A percentile compares a stretch with the other conserved stretches of the same genome.
Conservation (phyloP, 2,329 filamentous ascomycete genomes). For the Canariomyces notabilis region DNA sequence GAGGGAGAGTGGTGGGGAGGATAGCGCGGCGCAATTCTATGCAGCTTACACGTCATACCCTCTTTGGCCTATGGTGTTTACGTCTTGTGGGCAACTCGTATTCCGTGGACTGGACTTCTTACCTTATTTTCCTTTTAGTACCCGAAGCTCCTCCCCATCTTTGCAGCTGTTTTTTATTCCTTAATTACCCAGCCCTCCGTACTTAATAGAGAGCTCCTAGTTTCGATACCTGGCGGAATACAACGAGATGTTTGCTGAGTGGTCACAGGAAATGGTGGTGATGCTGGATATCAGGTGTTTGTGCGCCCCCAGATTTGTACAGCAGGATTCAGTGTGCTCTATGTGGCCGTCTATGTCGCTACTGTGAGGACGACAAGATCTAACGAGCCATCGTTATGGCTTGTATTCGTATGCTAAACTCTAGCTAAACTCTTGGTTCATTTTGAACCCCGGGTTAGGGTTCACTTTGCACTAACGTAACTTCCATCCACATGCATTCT, state of each 20-base stretch:
- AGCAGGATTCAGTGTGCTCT: too few relatives aligned
- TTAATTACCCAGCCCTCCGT: constrained; percentile 30
- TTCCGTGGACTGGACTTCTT: constrained; percentile 38
- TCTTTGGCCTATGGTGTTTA: constrained; percentile 32
- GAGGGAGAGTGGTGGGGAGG: constrained; percentile 17
- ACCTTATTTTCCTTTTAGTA: constrained; percentile 43
- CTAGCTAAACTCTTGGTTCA: not conserved
- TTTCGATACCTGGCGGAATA: constrained; percentile 40
- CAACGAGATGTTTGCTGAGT: constrained; percentile 19
- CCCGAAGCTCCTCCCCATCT: constrained; percentile 28
- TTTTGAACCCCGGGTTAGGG: not conserved
- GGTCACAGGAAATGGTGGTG: not conserved
- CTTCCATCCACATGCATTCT: too few relatives aligned
- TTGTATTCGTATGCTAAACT: too few relatives aligned
- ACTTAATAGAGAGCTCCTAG: constrained; percentile 38
- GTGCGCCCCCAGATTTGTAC: too few relatives aligned
- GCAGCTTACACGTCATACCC: constrained; percentile 25
- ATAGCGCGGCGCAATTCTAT: constrained; percentile 25
- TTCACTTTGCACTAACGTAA: too few relatives aligned
- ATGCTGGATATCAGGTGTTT: not conserved
- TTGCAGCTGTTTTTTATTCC: constrained; percentile 24
- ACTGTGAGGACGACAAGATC: too few relatives aligned
- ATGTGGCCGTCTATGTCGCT: too few relatives aligned
- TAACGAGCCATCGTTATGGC: too few relatives aligned
- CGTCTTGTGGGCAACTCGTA: constrained; percentile 36